phyloP scores from a whole-genome alignment of 192 early-diverging fungal genomes.

The Coemansia sp. region DNA sequence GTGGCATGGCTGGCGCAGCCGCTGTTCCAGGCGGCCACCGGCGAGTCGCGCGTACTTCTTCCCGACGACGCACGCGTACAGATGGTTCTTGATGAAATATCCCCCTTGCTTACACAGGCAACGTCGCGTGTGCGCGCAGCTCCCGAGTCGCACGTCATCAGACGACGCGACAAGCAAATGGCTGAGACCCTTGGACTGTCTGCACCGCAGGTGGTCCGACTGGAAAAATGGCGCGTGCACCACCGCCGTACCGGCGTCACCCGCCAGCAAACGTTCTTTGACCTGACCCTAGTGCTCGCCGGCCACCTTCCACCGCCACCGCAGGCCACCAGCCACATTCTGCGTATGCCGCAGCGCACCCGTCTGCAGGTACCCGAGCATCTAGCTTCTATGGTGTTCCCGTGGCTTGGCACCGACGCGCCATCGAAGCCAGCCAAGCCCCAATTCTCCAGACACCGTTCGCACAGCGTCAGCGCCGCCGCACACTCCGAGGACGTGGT shows the following conservation, averaged over 20 bases:
- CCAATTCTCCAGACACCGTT: constrained; percentile 42
- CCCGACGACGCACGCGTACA: constrained; percentile 51
- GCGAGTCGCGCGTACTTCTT: constrained; percentile 48
- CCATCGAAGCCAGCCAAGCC: constrained; percentile 6
- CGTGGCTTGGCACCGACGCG: constrained; percentile 34
- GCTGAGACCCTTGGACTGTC: constrained; percentile 50
- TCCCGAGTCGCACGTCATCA: constrained; percentile 41
- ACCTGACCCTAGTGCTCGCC: constrained; percentile 48
- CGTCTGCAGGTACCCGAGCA: constrained; percentile 54
- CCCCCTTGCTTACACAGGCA: constrained; percentile 41
- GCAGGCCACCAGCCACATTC: constrained; percentile 26
- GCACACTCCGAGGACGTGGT: constrained; percentile 46
- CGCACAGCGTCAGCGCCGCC: constrained; percentile 48
- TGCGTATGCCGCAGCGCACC: constrained; percentile 46
- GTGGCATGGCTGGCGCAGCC: constrained; percentile 46
- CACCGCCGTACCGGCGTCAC: constrained; percentile 51
- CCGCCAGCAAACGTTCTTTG: constrained; percentile 54
- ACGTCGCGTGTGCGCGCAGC: constrained; percentile 17
- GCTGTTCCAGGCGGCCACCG: constrained; percentile 46
- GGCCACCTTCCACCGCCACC: constrained; percentile 49
- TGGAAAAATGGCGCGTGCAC: constrained; percentile 55
- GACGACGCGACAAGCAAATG: constrained; percentile 50
- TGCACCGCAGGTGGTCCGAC: constrained; percentile 49
- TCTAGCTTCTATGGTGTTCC: constrained; percentile 48
- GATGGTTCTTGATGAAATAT: constrained; percentile 48